Evolutionary conservation across 2,329 filamentous ascomycete species (phyloP), one percentile per base, ranked within the genome.

Genomic region (Tolypocladium pustulatum): DNA sequence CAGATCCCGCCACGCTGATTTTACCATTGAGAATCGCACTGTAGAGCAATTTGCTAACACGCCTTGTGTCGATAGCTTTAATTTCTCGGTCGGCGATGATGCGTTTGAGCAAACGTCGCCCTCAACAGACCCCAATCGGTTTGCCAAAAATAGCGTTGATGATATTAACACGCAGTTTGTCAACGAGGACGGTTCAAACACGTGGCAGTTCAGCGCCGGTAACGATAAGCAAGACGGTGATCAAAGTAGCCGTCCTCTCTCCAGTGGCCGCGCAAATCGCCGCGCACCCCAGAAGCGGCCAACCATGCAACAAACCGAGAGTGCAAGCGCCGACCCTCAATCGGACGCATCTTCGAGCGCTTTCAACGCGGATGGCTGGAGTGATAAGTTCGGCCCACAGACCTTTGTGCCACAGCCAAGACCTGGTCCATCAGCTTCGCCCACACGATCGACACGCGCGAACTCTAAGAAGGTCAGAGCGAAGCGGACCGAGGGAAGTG

Each of bases 91-190:
- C 59, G 71, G 77, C 60, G 72, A 78, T 58, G 74, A 78, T 46
- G 72, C 72, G 0, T 75, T 77, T 57, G 64, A 66, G 13, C 64
- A 65, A 37, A 68, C 73, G 7, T 69, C 71, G 12, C 66, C 73
- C 3, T 27, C 34, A 32, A 36, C 25, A n/a, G 67, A 71, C 25
- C 70, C 67, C 40, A 69, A 73, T 49, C 69, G 69, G 3, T 82
- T 84, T 60, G 66, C 73, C 43, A 77, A 76, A 60, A 78, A 71
- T 59, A 85, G 80, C 64, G 73, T 79, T 25, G 82, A 87, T 59
- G 82, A 80, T 56, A 86, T 87, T 63, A 83, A 84, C 68, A 86
- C 83, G 22, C 80, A 73, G 43, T 87, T 87, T 68, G 78, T 77
- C 25, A 73, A 79, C 4, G 77, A 78, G 17, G 78, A 83, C 25